phyloP scores from a whole-genome alignment of 202 grass and related monocot species.

The Zizania palustris region DNA sequence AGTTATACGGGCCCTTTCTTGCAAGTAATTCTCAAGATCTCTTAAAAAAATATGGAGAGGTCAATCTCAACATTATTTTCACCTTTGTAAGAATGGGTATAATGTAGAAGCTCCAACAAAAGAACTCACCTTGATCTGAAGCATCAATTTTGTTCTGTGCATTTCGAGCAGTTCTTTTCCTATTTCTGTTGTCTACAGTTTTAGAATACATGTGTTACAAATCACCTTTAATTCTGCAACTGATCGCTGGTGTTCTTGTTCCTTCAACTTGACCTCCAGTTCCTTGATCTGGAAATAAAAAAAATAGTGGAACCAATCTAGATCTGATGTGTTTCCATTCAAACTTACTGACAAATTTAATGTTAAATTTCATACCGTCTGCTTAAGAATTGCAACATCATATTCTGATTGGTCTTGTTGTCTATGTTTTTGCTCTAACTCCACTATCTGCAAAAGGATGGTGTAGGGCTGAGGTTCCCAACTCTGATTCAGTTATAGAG shows the following conservation, averaged over 20 bases:
- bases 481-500: too few species aligned
- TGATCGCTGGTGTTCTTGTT: constrained; percentile 60
- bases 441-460: constrained; percentile 60
- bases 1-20: neutral
- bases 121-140: constrained; percentile 52
- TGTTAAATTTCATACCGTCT: constrained; percentile 53
- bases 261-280: constrained; percentile 67
- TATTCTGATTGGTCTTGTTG: constrained; percentile 55
- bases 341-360: neutral
- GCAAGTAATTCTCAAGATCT: constrained; percentile 60
- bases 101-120: constrained; percentile 1
- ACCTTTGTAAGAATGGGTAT: constrained; percentile 12
- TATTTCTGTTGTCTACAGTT: constrained; percentile 68
- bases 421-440: constrained; percentile 64
- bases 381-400: constrained; percentile 57
- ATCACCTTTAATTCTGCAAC: constrained; percentile 51
- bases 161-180: constrained; percentile 61
- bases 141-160: constrained; percentile 52
- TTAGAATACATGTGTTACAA: neutral
- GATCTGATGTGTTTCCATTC: neutral
- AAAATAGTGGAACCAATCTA: constrained; percentile 18
- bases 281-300: constrained; percentile 60
- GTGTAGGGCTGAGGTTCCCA: too few species aligned
- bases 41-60: constrained; percentile 45
- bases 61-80: constrained; percentile 4